Evolutionary conservation across 345 rosid genomes (phyloP).

Genomic region (Eucalyptus coolabah): DNA sequence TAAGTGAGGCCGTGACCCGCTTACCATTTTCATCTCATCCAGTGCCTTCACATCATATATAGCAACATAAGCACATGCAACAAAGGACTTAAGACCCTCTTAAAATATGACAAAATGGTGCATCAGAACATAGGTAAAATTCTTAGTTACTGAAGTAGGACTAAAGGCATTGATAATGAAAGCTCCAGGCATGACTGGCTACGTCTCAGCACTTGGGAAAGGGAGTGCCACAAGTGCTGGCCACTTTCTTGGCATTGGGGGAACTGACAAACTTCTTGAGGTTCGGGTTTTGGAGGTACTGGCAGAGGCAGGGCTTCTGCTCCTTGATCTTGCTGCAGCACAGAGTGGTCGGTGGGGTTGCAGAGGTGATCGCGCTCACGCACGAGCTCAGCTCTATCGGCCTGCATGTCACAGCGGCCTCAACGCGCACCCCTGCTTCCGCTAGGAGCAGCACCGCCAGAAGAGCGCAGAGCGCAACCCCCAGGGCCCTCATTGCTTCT

Average conservation of each 20-base stretch:
- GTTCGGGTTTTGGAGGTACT: conserved; percentile 63
- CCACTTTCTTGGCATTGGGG: conserved; percentile 87
- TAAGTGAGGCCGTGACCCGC: not conserved
- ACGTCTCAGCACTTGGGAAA: conserved; percentile 63
- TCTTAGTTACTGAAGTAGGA: not conserved
- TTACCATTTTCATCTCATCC: not conserved
- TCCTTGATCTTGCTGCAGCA: conserved; percentile 80
- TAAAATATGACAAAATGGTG: not conserved
- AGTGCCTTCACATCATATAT: not conserved
- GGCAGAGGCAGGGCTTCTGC: conserved; percentile 90
- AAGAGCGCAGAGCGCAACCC: conserved; percentile 18
- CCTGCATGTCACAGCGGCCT: conserved; percentile 52
- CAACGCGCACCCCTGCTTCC: conserved; percentile 6
- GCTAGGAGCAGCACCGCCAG: conserved; percentile 26
- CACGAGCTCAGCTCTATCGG: conserved; percentile 81
- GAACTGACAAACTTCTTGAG: conserved; percentile 61
- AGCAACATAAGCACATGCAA: not conserved
- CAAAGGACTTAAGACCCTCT: not conserved
- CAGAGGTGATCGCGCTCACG: conserved; percentile 61
- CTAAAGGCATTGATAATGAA: not conserved
- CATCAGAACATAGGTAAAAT: not conserved
- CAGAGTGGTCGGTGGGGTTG: conserved; percentile 44
- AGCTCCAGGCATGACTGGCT: not conserved
- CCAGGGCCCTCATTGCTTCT: conserved; percentile 27
- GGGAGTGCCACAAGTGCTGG: conserved; percentile 72